Percentiles rank a stretch among this genome's conserved stretches.
Conservation (phyloP, 768 basidiomycete genomes). For the Lepiota venenata region DNA sequence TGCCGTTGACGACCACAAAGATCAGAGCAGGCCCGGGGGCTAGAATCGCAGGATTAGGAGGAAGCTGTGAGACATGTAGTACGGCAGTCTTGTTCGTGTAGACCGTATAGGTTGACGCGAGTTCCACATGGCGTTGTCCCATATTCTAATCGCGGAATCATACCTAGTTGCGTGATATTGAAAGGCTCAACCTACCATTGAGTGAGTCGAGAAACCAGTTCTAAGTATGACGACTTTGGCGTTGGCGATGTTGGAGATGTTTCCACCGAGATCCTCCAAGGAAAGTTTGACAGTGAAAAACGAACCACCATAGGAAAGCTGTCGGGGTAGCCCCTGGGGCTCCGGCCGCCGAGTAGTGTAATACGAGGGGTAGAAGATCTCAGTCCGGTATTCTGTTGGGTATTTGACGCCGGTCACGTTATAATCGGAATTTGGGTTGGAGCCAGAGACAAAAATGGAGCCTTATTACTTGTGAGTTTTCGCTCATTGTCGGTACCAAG, state of each 20-base stretch:
- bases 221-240: conserved; percentile 53
- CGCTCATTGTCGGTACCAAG: background rate
- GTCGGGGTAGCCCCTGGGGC: conserved; percentile 49
- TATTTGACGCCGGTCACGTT: conserved; percentile 45
- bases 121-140: conserved; percentile 71
- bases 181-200: conserved; percentile 42
- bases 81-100: conserved; percentile 47
- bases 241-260: conserved; percentile 46
- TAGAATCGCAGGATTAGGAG: conserved; percentile 71
- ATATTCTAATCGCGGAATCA: conserved; percentile 44
- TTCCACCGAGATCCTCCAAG: conserved; percentile 44
- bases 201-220: conserved; percentile 74
- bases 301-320: conserved; percentile 72
- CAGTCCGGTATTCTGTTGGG: conserved; percentile 48
- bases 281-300: conserved; percentile 63
- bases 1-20: conserved; percentile 75
- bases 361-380: conserved; percentile 31
- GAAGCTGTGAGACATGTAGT: conserved; percentile 68
- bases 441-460: conserved; percentile 72
- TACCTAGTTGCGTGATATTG: background rate
- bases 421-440: conserved; percentile 75
- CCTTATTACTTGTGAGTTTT: conserved; percentile 25
- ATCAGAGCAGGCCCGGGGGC: conserved; percentile 65
- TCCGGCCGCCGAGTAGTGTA: conserved; percentile 54
- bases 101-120: conserved; percentile 57